These are phyloP conservation scores for Penicillium sclerotiorum DNA, from an alignment of 2,329 filamentous ascomycete species.

Conservation along the genomic window DNA sequence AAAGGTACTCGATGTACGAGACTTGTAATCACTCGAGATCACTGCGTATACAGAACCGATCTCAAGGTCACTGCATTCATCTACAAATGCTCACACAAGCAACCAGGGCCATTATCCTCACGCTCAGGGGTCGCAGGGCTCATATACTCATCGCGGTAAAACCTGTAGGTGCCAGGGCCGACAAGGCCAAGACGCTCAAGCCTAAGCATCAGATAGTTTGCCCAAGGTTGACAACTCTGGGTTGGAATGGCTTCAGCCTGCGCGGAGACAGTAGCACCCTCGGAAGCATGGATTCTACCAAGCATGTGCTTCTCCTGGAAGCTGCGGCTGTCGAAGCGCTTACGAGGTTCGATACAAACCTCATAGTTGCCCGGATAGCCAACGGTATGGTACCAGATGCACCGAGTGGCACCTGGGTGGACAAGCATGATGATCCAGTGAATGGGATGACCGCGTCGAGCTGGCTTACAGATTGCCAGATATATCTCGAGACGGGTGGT, in stretches of 20 bases:
- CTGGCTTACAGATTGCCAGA: too few species aligned
- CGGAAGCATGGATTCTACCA: not conserved
- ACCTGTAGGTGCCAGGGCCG: not conserved
- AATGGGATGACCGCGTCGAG: too few species aligned
- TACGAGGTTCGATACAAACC: not conserved
- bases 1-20: too few species aligned
- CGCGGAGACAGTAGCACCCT: not conserved
- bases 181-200: not conserved
- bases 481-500: too few species aligned
- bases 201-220: not conserved
- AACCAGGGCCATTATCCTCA: not conserved
- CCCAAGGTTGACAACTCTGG: slow-evolving; percentile 8
- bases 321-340: slow-evolving; percentile 1
- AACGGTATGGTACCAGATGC: slow-evolving; percentile 3
- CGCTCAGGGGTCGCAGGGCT: not conserved
- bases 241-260: not conserved
- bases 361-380: not conserved
- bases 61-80: not conserved
- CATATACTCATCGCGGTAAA: not conserved
- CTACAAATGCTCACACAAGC: not conserved
- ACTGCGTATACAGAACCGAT: slow-evolving; percentile 11
- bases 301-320: not conserved
- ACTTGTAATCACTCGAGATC: too few species aligned
- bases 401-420: not conserved
- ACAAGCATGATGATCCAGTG: slow-evolving; percentile 9